Evolutionary conservation across 441 rosid genomes (phyloP), one percentile per base, ranked within the genome.

Genomic region (Syzygium syzygioides): DNA sequence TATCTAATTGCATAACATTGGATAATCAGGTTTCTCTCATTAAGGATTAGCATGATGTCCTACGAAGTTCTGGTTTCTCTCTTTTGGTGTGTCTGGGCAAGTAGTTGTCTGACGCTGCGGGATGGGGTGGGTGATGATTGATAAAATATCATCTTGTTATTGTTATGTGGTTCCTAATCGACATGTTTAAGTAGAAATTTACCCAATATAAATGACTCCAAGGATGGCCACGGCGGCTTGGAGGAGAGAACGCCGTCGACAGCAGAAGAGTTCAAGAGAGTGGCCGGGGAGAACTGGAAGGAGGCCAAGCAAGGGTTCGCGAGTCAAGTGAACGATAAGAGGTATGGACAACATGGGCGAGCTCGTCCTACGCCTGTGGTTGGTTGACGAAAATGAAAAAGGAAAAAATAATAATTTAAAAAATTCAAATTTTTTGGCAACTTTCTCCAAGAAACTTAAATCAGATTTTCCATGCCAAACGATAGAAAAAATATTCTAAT

Each of bases 241-340:
- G 87, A 55, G 53, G 90, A 71, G 85, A 64, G 90, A 32, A 86
- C 90, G 30, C 79, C 88, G 8, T 89, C 88, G 25, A 86, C 83
- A 18, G 90, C 88, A 2, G 50, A 20, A 45, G 80, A 71, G 52
- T 71, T 71, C 80, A 37, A 1, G 80, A 41, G 80, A 71, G 80
- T 37, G 80, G 80, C 80, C 2, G 59, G 76, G 7, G 88, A 89
- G 68, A 86, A 86, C 86, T 55, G 57, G 90, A 23, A 79, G 79
- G 85, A 85, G 34, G 64, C 87, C 3, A 85, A 88, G 32, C 84
- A 85, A 85, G 89, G 83, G 60, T 26, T 60, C 18, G 79, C 79
- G 57, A 45, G 87, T 19, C 76, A 57, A 64, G 53, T 55, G 55
- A 11, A 28, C 41, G 55, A 85, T 28, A 85, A 85, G 68, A 89